Evolutionary conservation across 2,329 filamentous ascomycete genomes (phyloP).

Genomic region (Aspergillus vadensis): DNA sequence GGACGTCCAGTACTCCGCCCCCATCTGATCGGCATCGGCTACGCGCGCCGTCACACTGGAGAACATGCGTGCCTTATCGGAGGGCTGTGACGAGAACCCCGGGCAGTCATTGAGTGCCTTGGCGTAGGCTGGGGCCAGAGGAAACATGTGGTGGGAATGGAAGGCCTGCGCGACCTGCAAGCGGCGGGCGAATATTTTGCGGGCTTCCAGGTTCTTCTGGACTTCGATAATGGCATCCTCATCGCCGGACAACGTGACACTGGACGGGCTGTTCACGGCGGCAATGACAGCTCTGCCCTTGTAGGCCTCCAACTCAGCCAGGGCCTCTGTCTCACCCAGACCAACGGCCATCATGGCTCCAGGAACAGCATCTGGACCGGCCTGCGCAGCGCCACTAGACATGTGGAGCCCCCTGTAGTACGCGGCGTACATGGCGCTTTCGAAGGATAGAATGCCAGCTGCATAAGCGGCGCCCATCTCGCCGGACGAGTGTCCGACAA

Average conservation of each 20-base stretch:
- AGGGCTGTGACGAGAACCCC: neutral
- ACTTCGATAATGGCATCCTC: slow-evolving; percentile 22
- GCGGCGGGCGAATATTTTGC: slow-evolving; percentile 20
- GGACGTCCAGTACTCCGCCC: slow-evolving; percentile 9
- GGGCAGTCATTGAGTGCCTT: neutral
- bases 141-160: slow-evolving; percentile 26
- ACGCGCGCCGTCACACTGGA: slow-evolving; percentile 13
- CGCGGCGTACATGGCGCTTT: slow-evolving; percentile 10
- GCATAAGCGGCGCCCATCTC: slow-evolving; percentile 55
- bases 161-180: slow-evolving; percentile 25
- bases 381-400: neutral
- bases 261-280: slow-evolving; percentile 27
- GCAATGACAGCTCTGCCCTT: slow-evolving; percentile 13
- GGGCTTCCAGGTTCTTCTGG: slow-evolving; percentile 20
- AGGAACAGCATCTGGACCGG: neutral
- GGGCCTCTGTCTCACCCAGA: slow-evolving; percentile 1
- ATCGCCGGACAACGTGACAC: slow-evolving; percentile 27
- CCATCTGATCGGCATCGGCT: neutral
- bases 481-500: slow-evolving; percentile 52
- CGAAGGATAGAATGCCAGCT: slow-evolving; percentile 28
- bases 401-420: slow-evolving; percentile 18
- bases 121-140: neutral
- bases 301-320: neutral
- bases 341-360: slow-evolving; percentile 20
- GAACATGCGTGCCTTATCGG: slow-evolving; percentile 3